Evolutionary conservation across 2,329 filamentous ascomycete genomes (phyloP), one percentile per base, ranked within the genome.

Genomic region (Cercospora brassicicola): DNA sequence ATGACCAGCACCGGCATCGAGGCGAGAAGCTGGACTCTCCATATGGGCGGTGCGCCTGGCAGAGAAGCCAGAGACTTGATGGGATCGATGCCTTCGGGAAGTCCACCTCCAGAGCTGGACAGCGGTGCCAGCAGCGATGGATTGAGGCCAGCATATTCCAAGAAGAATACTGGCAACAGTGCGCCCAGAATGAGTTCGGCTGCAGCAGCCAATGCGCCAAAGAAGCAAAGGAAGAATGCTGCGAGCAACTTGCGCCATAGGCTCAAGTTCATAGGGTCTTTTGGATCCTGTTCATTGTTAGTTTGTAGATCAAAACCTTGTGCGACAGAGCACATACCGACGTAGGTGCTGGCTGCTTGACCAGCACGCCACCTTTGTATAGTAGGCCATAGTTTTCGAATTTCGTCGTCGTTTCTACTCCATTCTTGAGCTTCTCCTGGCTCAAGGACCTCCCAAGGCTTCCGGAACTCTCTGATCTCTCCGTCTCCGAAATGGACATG

Each of bases 1-100:
- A 76, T 77, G 51, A 76, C 73, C 26, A 77, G 65, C 9, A 77
- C 72, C 8, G 76, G 75, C 53, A 77, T 65, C 1, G 74, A 76
- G 7, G 74, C 73, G 31, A 76, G 67, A 2, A 77, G 71, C 30
- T 76, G 76, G 11, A 76, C 68, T 62, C 72, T 69, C 74, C 75
- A 77, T 56, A 77, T 73, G 2, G 76, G 74, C 1, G 73, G 73
- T 7, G 73, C 71, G 26, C 68, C 67, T 6, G 73, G 72, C 6
- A 73, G 56, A n/a, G 66, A 55, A 5, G 67, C 60, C 18, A 73
- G 61, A n/a, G 59, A 31, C 56, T 70, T 69, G 15, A 74, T 66
- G 3, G 73, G 73, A 59, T 74, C 73, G 31, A 62, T 66, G 11
- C 72, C 72, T 31, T 45, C 45, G 10, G 67, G 73, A 5, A 73